A percentile compares a stretch with the other conserved stretches of the same genome.
Evolutionary conservation across 2,329 filamentous ascomycete species (phyloP).

Genomic region (Thelonectria rubi): DNA sequence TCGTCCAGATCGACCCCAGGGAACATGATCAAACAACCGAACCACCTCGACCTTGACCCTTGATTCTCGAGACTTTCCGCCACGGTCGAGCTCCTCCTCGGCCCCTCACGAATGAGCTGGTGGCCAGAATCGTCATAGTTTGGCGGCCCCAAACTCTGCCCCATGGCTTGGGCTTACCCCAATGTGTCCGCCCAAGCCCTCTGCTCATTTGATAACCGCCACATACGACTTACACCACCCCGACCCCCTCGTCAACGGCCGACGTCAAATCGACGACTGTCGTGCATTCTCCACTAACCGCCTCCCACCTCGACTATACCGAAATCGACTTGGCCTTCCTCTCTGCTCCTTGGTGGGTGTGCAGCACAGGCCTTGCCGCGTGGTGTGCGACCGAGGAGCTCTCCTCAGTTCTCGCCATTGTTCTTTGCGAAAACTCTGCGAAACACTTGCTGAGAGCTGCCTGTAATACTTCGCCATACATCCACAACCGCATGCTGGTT

Average conservation of each 20-base stretch:
- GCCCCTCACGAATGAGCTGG: background rate
- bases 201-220: slow-evolving; percentile 2
- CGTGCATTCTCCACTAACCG: background rate
- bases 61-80: slow-evolving; percentile 1
- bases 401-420: background rate
- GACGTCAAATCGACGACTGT: background rate
- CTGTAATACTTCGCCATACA: background rate
- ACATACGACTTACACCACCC: slow-evolving; percentile 17
- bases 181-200: background rate
- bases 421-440: background rate
- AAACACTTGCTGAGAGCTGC: background rate
- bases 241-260: background rate
- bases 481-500: background rate
- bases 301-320: background rate
- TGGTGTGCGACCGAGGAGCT: background rate
- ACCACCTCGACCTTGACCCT: background rate
- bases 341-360: background rate
- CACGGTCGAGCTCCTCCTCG: background rate
- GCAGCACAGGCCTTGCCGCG: background rate
- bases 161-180: background rate
- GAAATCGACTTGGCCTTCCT: background rate
- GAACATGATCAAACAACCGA: background rate
- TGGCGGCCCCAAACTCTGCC: slow-evolving; percentile 17
- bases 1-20: background rate
- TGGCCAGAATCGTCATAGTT: slow-evolving; percentile 9